phyloP scores from a whole-genome alignment of 352 stramenopile genomes.

The Phytophthora cryptogea region DNA sequence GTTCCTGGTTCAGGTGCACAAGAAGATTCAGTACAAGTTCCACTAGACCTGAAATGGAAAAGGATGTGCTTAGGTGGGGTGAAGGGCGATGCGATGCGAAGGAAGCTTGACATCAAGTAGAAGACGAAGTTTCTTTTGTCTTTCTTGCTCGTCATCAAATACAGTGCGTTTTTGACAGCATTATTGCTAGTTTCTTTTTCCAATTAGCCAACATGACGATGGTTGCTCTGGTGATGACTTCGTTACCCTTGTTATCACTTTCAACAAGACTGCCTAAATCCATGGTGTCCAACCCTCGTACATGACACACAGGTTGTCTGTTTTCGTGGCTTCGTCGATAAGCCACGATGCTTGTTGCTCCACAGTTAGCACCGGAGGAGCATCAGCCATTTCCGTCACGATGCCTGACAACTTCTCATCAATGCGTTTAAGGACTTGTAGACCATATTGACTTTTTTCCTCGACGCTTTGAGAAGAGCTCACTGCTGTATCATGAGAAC shows the following conservation, averaged over 20 bases:
- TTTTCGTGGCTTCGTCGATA: conserved; percentile 76
- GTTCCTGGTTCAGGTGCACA: conserved; percentile 90
- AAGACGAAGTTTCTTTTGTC: conserved; percentile 12
- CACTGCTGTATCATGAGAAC: conserved; percentile 5
- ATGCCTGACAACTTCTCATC: conserved; percentile 75
- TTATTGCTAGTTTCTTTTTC: conserved; percentile 9
- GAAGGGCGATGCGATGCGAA: conserved; percentile 24
- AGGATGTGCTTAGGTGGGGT: conserved; percentile 10
- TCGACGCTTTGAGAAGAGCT: conserved; percentile 10
- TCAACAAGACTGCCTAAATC: conserved; percentile 51
- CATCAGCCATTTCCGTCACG: conserved; percentile 40
- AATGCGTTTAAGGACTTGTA: conserved; percentile 75
- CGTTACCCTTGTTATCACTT: neutral
- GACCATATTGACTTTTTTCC: conserved; percentile 54
- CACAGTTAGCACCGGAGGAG: conserved; percentile 48
- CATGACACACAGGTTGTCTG: conserved; percentile 88
- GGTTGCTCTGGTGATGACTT: neutral
- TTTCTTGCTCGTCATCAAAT: conserved; percentile 33
- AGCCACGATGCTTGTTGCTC: conserved; percentile 82
- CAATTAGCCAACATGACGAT: conserved; percentile 1
- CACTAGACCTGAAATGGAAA: conserved; percentile 51
- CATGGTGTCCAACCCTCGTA: conserved; percentile 91
- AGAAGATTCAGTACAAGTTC: conserved; percentile 93
- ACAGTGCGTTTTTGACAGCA: conserved; percentile 36
- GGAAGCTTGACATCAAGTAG: conserved; percentile 28